Percentiles rank a stretch among this genome's conserved stretches.
These are phyloP conservation scores for Penicillium ochrochloron DNA, from an alignment of 495 filamentous ascomycete species.

Conservation along the genomic window DNA sequence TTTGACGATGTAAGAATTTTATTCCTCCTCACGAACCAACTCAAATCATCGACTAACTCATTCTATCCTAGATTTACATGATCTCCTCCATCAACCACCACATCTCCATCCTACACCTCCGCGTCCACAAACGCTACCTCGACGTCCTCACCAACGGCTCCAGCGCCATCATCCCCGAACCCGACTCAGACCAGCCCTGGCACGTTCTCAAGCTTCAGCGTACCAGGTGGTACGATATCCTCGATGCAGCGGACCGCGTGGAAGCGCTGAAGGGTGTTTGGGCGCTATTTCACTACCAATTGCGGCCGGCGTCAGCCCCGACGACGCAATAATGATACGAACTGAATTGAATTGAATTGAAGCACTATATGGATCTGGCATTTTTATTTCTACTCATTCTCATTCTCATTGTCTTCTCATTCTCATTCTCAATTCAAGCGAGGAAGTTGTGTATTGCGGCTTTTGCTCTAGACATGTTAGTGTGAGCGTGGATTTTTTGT, in stretches of 20 bases:
- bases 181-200: slow-evolving; percentile 62
- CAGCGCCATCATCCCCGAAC: slow-evolving; percentile 42
- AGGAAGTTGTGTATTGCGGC: background rate
- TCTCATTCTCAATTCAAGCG: background rate
- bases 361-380: background rate
- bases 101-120: slow-evolving; percentile 71
- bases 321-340: background rate
- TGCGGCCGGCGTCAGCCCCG: slow-evolving; percentile 48
- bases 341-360: background rate
- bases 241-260: slow-evolving; percentile 67
- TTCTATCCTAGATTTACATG: slow-evolving; percentile 69
- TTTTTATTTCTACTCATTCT: background rate
- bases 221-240: slow-evolving; percentile 79
- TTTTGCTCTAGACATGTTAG: background rate
- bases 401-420: background rate
- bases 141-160: slow-evolving; percentile 50
- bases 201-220: slow-evolving; percentile 66
- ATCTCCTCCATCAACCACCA: slow-evolving; percentile 84
- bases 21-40: background rate
- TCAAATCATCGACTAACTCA: slow-evolving; percentile 7
- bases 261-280: slow-evolving; percentile 75
- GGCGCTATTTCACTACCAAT: slow-evolving; percentile 73
- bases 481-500: background rate
- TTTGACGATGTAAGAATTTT: slow-evolving; percentile 57
- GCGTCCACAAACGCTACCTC: slow-evolving; percentile 70